Evolutionary conservation across 192 early-diverging fungal genomes (phyloP), one percentile per base, ranked within the genome.

Genomic region (Rhizophagus clarus): DNA sequence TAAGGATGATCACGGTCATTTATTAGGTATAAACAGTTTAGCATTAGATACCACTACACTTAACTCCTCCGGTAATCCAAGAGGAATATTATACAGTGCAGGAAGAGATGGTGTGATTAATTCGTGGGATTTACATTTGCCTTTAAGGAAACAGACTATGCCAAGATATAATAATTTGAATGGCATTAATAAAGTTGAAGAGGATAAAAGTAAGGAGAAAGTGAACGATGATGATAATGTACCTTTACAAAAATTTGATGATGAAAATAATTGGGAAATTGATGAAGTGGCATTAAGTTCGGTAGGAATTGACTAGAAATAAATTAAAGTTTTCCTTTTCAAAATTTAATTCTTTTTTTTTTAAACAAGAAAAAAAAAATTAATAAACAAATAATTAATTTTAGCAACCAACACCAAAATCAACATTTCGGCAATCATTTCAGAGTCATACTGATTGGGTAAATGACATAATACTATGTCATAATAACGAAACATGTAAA

Each of bases 371-470:
- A 4, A 66, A 66, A 31, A 10, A 29, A 73, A 11, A 73, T 73
- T 51, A 10, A 72, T 42, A 31, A 20, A 12, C 3, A 45, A 45
- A 34, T 51, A 6, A 22, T 29, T 40, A 10, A 28, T 37, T 73
- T 12, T 81, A 84, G 40, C 63, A 80, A 76, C 72, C 62, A 40
- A 82, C 84, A 31, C 88, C 88, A 37, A 88, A 86, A 62, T 89
- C 96, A 4, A 91, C 91, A 2, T 90, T 91, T 79, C 84, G 90
- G 15, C 88, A 87, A 22, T 91, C 90, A 32, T 94, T 88, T 72
- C 88, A 94, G 80, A 89, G 94, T 69, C 98, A 99, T 80, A 93
- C 91, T 9, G 97, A 98, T 84, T 99, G 98, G 98, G 93, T 99
- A 9, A 99, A 98, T 83, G 98, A 97, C 75, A 89, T 99, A 63